Evolutionary conservation across 2,329 filamentous ascomycete species (phyloP), one percentile per base, ranked within the genome.

Genomic region (Penicillium griseofulvum): DNA sequence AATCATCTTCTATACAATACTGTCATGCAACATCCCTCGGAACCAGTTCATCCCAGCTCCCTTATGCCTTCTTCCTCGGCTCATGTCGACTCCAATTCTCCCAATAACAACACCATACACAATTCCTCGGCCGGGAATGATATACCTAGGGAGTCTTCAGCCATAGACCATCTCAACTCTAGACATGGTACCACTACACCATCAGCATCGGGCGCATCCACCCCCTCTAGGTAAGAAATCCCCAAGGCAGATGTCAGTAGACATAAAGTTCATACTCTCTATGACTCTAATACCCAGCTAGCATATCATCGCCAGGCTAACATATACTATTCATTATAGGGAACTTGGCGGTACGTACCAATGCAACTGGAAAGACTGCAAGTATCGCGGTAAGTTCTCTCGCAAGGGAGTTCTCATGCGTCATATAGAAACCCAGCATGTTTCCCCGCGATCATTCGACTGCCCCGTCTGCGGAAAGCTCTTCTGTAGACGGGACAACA

Each of bases 371-470:
- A 26, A 28, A 37, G 19, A 48, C 33, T 48, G 45, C 22, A 37
- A 24, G 19, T 31, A 44, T 7, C 26, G 26, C 33, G 19, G 29
- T 1, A 2, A 10, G 22, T 48, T 48, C 45, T 48, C 45, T 5
- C 19, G 24, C 14, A 36, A 36, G 22, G 31, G 45, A 5, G 24
- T 24, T 19, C 34, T 36, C 22, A 37, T 17, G 31, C 45, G 45
- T 34, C 45, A 48, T 48, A 37, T 48, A 26, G 19, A 48, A 48
- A 48, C 45, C 11, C 45, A 48, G 45, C 45, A 48, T 48, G 34
- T 37, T 16, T 4, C 33, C 8, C 45, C 45, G 16, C 33, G 9
- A 22, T 48, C 45, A 14, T 28, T 48, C 2, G n/a, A 28, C 8
- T 48, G 45, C n/a, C 22, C 33, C 14, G 10, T 28, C 19, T 48